Evolutionary conservation across 345 rosid species (phyloP).

Genomic region (Corchorus capsularis): DNA sequence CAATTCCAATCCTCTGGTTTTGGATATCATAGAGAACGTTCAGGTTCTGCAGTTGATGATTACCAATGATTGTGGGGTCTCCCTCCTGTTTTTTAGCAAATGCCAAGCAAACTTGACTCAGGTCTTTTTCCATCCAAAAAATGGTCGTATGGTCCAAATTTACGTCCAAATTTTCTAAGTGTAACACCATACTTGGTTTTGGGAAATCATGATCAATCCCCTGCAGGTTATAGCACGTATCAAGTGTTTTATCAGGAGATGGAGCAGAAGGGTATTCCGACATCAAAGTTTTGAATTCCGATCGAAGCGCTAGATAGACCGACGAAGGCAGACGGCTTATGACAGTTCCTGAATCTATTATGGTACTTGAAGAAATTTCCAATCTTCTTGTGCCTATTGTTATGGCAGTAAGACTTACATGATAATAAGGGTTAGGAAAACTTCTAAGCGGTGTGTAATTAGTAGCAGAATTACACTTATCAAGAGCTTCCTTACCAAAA

Average conservation of each 20-base stretch:
- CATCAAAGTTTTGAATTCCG: conserved; percentile 26
- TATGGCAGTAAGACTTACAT: conserved; percentile 27
- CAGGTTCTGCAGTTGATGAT: conserved; percentile 25
- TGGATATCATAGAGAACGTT: conserved; percentile 16
- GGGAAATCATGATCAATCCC: neutral
- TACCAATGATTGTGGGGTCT: conserved; percentile 30
- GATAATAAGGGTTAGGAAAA: neutral
- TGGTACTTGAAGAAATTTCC: conserved; percentile 24
- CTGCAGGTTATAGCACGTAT: conserved; percentile 32
- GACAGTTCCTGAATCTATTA: conserved; percentile 34
- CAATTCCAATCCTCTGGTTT: neutral
- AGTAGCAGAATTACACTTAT: conserved; percentile 13
- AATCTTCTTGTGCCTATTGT: conserved; percentile 22
- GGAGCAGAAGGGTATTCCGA: conserved; percentile 1
- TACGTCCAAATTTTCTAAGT: conserved; percentile 29
- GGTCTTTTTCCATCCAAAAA: neutral
- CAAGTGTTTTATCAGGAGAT: neutral
- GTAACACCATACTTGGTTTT: conserved; percentile 27
- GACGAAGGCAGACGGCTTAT: conserved; percentile 29
- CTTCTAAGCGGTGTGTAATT: neutral
- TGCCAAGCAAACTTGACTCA: conserved; percentile 34
- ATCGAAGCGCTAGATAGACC: conserved; percentile 19
- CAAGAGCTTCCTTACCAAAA: conserved; percentile 22
- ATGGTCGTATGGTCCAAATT: conserved; percentile 25
- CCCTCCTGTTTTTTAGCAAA: conserved; percentile 15